These are phyloP conservation scores for Hyaloscypha variabilis DNA, from an alignment of 495 filamentous ascomycete species.

Conservation along the genomic window DNA sequence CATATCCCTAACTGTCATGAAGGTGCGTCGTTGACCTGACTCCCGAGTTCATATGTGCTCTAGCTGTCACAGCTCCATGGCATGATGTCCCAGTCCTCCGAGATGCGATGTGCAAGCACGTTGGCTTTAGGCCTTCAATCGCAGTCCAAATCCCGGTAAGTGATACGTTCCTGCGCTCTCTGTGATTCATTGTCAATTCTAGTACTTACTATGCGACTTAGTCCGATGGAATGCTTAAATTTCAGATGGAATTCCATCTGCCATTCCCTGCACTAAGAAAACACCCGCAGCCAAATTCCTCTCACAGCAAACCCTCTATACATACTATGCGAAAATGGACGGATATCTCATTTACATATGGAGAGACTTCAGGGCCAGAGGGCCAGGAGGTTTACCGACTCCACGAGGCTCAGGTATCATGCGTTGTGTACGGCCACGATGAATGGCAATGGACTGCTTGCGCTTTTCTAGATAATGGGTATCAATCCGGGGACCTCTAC, in stretches of 20 bases:
- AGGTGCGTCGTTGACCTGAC: not conserved
- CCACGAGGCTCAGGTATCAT: not conserved
- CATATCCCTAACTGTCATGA: not conserved
- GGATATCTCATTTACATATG: not conserved
- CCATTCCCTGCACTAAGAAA: not conserved
- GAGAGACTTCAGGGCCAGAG: not conserved
- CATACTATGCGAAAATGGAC: not conserved
- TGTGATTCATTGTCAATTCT: not conserved
- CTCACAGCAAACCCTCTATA: not conserved
- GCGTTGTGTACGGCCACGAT: constrained; percentile 3
- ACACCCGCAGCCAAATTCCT: not conserved
- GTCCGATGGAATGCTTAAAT: not conserved
- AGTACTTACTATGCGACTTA: constrained; percentile 1
- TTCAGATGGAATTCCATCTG: constrained; percentile 13
- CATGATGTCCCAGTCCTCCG: not conserved
- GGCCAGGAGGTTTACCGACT: not conserved
- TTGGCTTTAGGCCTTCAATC: constrained; percentile 5
- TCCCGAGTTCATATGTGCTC: constrained; percentile 7
- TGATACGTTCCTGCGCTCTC: not conserved
- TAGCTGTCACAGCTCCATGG: not conserved
- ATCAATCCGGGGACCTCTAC: constrained; percentile 2
- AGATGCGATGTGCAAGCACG: constrained; percentile 7
- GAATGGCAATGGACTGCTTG: constrained; percentile 7
- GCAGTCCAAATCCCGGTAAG: not conserved
- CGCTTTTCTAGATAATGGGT: not conserved